Percentiles rank a stretch among this genome's conserved stretches.
Conservation (phyloP, 2,329 filamentous ascomycete species). For the Hypoxylon sp. region DNA sequence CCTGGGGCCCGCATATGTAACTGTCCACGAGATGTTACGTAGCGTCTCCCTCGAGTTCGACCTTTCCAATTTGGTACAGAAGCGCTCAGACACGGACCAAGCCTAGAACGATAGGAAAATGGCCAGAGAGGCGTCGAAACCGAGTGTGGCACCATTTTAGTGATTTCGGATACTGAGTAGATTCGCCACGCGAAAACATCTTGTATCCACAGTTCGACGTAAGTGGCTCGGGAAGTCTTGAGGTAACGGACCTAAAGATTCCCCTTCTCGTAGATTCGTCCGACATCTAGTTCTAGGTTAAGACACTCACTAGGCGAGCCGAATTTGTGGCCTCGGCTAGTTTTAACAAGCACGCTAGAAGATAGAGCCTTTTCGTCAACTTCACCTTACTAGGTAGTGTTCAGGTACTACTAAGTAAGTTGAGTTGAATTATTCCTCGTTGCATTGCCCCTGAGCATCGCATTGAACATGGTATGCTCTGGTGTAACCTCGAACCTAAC, state of each 20-base stretch:
- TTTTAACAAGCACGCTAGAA: conserved; percentile 2
- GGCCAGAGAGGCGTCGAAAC: conserved; percentile 1
- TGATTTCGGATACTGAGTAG: background rate
- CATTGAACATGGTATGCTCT: background rate
- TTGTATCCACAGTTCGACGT: background rate
- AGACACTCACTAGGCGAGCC: background rate
- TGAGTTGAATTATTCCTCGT: background rate
- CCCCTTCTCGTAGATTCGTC: background rate
- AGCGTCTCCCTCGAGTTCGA: background rate
- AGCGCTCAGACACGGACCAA: background rate
- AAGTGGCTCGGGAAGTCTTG: background rate
- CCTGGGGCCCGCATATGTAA: conserved; percentile 6
- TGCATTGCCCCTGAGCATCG: background rate
- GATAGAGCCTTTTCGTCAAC: background rate
- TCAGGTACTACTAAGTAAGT: too few relatives aligned
- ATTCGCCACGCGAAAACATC: background rate
- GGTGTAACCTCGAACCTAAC: background rate
- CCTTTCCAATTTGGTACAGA: conserved; percentile 4
- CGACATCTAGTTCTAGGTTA: background rate
- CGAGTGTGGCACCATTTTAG: conserved; percentile 8
- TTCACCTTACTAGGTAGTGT: too few relatives aligned
- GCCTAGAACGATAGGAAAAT: too few relatives aligned
- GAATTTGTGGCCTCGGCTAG: background rate
- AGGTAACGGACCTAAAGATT: background rate
- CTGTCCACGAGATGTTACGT: conserved; percentile 6